Conservation (phyloP, 208 protist genomes). For the Paratrypanosoma confusum region DNA sequence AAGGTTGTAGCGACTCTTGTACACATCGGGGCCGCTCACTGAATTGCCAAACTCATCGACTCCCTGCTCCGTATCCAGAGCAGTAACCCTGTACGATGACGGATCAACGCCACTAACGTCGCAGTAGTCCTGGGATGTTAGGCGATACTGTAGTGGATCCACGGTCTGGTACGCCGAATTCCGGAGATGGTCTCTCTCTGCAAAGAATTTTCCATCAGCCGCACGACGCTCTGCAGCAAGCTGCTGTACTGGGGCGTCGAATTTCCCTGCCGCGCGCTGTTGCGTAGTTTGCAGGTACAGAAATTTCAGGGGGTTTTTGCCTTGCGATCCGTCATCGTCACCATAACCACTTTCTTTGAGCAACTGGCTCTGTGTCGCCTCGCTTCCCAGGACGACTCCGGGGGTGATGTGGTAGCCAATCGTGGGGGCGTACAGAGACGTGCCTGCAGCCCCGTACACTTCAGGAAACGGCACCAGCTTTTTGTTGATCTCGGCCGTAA, state of each 20-base stretch:
- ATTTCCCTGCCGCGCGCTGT: slow-evolving; percentile 45
- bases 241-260: slow-evolving; percentile 40
- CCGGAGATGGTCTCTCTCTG: slow-evolving; percentile 29
- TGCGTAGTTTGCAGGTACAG: slow-evolving; percentile 48
- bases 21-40: slow-evolving; percentile 42
- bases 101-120: slow-evolving; percentile 68
- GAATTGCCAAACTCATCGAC: too few species aligned
- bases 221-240: not conserved
- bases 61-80: slow-evolving; percentile 20
- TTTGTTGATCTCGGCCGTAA: slow-evolving; percentile 67
- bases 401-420: too few species aligned
- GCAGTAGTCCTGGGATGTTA: slow-evolving; percentile 84
- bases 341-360: too few species aligned
- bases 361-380: too few species aligned
- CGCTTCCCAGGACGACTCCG: too few species aligned
- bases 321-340: too few species aligned
- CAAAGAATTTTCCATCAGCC: not conserved
- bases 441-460: too few species aligned
- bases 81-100: slow-evolving; percentile 51
- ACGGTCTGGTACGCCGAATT: slow-evolving; percentile 26
- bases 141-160: slow-evolving; percentile 46
- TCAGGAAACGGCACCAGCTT: slow-evolving; percentile 77
- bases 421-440: too few species aligned
- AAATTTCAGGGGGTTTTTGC: too few species aligned
- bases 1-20: slow-evolving; percentile 82